Percentiles rank a stretch among this genome's conserved stretches.
Conservation (phyloP, 2,329 filamentous ascomycete species). For the Penicillium sp. region DNA sequence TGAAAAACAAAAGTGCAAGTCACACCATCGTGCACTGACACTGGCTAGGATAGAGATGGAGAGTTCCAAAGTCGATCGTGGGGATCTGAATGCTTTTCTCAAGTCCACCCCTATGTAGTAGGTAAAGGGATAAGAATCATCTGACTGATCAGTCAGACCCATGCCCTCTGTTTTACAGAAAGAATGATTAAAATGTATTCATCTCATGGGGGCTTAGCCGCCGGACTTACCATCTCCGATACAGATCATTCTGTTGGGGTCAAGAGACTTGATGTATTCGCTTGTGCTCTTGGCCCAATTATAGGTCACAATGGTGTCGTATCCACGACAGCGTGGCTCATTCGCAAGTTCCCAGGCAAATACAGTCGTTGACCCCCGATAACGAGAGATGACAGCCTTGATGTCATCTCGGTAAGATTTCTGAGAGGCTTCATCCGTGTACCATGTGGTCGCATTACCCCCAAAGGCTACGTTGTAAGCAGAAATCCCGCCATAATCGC, state of each 20-base stretch:
- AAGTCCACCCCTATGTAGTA: conserved; percentile 49
- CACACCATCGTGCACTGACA: conserved; percentile 29
- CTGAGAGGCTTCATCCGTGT: conserved; percentile 50
- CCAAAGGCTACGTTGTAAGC: conserved; percentile 54
- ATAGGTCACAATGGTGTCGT: conserved; percentile 51
- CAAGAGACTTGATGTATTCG: conserved; percentile 58
- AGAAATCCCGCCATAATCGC: conserved; percentile 60
- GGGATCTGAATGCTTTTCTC: conserved; percentile 47
- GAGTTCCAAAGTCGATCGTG: conserved; percentile 52
- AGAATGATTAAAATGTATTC: not conserved
- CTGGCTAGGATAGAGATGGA: conserved; percentile 47
- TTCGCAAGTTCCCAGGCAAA: conserved; percentile 65
- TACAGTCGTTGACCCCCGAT: conserved; percentile 53
- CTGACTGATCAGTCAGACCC: conserved; percentile 42
- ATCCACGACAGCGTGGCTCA: conserved; percentile 59
- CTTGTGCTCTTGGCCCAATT: conserved; percentile 56
- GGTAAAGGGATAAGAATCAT: conserved; percentile 49
- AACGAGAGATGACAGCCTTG: conserved; percentile 53
- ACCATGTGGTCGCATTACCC: conserved; percentile 50
- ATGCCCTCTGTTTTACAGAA: conserved; percentile 47
- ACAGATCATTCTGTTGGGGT: conserved; percentile 55
- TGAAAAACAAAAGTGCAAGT: not conserved
- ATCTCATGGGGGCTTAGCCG: too few relatives aligned
- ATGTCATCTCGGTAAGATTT: conserved; percentile 59
- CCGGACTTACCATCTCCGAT: conserved; percentile 47